Evolutionary conservation across 2,329 filamentous ascomycete species (phyloP).

Genomic region (Hypoxylon sp.): DNA sequence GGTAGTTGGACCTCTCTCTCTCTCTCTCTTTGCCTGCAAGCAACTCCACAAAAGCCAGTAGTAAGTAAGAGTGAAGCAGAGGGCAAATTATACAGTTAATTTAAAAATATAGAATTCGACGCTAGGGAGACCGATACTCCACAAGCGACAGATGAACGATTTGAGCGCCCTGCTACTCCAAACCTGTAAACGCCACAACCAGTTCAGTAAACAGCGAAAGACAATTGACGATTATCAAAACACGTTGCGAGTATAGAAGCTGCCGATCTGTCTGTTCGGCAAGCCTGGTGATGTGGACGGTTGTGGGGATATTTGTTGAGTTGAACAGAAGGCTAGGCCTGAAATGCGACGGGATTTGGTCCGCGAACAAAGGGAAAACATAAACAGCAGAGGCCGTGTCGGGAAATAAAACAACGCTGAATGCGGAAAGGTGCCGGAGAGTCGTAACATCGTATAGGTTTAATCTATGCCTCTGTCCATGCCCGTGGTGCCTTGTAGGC

Average conservation of each 20-base stretch:
- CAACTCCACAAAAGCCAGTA: conserved; percentile 10
- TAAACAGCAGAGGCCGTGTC: conserved; percentile 29
- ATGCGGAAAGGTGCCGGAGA: conserved; percentile 28
- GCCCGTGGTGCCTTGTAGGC: conserved; percentile 14
- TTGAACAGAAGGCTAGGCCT: conserved; percentile 12
- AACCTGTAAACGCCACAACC: conserved; percentile 39
- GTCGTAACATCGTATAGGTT: conserved; percentile 41
- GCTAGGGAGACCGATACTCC: conserved; percentile 20
- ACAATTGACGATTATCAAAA: conserved; percentile 23
- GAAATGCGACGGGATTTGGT: conserved; percentile 22
- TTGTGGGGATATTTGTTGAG: conserved; percentile 5
- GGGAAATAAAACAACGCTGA: conserved; percentile 36
- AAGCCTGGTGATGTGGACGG: conserved; percentile 13
- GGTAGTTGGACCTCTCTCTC: conserved; percentile 13
- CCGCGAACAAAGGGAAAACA: conserved; percentile 36
- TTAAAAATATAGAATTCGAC: conserved; percentile 18
- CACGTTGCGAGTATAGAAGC: conserved; percentile 20
- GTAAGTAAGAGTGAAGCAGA: conserved; percentile 22
- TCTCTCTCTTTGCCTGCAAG: conserved; percentile 10
- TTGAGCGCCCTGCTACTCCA: conserved; percentile 38
- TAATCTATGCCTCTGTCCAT: conserved; percentile 30
- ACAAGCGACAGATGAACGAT: conserved; percentile 28
- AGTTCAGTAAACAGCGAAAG: conserved; percentile 30
- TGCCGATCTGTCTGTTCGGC: conserved; percentile 6
- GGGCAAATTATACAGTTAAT: conserved; percentile 38